Base-by-base conservation (phyloP, 371 early-diverging fungal genomes). In the Phascolomyces articulosus region DNA sequence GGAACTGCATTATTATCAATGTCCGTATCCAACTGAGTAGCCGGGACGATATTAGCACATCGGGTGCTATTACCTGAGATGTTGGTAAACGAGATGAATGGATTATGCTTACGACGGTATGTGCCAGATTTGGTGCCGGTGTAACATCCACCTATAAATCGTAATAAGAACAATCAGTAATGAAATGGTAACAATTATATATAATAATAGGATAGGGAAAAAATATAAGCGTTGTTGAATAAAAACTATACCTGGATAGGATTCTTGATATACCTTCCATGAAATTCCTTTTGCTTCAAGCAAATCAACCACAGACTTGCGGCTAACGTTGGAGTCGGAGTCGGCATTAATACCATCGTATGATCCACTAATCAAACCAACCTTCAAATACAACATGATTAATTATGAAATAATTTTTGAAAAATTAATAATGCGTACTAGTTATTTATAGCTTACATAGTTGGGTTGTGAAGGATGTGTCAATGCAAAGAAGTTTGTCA, bases 51-150 rank as follows among this genome's bases (percentile, higher is more conserved):
- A 38, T 84, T 85, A 18, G 66, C 68, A 66, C 87, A 87, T 10
- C 81, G 75, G 13, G 75, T 57, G 6, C 77, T 23, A 66, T 83
- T 76, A 23, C 31, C 64, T 21, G 70, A 55, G 40, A 88, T 77
- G 20, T 69, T 71, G 26, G 68, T 67, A 53, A 79, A 79, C 41
- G 77, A 74, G 55, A 88, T 83, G 71, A 88, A 85, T 15, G 86
- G 87, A 73, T 85, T 85, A 71, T 88, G 88, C 65, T 86, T 86
- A 34, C 86, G 67, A 55, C 54, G 58, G 66, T 84, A 85, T 18
- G 68, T 44, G 10, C 70, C 65, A 11, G 60, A 57, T 21, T 44
- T 58, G 4, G 57, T 63, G 69, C 64, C 74, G 23, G 31, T 34
- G 24, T 23, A 53, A 57, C 78, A 77, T 3, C 29, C 59, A 40